A percentile compares a stretch with the other conserved stretches of the same genome.
These are phyloP conservation scores for Cryphonectria parasitica DNA, from an alignment of 2,329 filamentous ascomycete genomes.

Conservation along the genomic window DNA sequence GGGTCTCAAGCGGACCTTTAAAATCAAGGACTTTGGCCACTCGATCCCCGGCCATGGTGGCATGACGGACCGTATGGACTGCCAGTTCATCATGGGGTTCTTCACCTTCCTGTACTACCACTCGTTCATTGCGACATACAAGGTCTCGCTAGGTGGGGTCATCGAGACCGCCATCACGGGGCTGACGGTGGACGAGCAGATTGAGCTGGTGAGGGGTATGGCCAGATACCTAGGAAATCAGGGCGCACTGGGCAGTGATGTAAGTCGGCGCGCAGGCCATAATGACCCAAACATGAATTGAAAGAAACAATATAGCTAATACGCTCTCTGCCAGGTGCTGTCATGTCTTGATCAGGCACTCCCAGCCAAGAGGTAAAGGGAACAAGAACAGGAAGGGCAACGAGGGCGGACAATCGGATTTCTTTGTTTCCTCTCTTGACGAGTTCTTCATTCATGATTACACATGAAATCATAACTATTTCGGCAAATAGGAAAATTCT, in stretches of 20 bases:
- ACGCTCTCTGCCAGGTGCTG: conserved; percentile 35
- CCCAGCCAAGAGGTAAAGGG: conserved; percentile 33
- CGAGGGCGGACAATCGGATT: neutral
- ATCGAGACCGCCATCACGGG: conserved; percentile 92
- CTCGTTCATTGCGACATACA: conserved; percentile 90
- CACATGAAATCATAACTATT: conserved; percentile 14
- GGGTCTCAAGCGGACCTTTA: conserved; percentile 96
- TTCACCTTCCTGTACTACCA: conserved; percentile 99
- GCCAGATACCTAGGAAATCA: conserved; percentile 68
- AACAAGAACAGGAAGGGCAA: neutral
- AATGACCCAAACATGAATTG: neutral
- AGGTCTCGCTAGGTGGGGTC: conserved; percentile 81
- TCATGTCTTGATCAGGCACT: conserved; percentile 41
- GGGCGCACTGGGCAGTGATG: conserved; percentile 49
- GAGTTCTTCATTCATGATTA: conserved; percentile 7
- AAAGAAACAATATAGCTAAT: neutral
- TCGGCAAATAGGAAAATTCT: neutral
- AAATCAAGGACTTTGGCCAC: conserved; percentile 99
- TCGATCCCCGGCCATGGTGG: conserved; percentile 97
- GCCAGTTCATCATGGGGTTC: conserved; percentile 99
- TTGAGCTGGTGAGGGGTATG: conserved; percentile 74
- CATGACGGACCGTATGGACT: conserved; percentile 99
- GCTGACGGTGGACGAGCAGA: conserved; percentile 84
- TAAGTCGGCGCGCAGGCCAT: conserved; percentile 34
- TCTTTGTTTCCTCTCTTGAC: neutral